phyloP scores from a whole-genome alignment of 192 early-diverging fungal genomes.

The Coemansia pectinata region DNA sequence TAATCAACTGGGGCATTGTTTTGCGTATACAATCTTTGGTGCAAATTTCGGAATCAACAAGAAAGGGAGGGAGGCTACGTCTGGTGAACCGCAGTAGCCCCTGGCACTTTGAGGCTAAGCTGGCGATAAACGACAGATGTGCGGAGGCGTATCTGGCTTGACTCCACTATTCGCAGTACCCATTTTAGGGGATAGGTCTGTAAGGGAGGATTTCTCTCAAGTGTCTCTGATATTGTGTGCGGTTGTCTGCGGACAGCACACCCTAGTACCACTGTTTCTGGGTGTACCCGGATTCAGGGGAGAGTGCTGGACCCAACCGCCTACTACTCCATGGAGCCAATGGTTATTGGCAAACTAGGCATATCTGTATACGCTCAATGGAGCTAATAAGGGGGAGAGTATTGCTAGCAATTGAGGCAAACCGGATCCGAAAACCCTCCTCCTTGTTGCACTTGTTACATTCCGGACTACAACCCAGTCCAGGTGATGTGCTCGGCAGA shows the following conservation, averaged over 20 bases:
- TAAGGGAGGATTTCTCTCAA: neutral
- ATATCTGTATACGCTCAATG: neutral
- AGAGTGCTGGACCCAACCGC: neutral
- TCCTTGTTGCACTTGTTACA: neutral
- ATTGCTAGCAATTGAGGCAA: neutral
- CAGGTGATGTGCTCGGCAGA: neutral
- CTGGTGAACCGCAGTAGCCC: neutral
- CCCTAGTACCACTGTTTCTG: neutral
- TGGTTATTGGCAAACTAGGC: neutral
- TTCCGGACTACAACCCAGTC: neutral
- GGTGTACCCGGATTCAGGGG: neutral
- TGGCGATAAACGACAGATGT: neutral
- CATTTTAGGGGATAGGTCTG: neutral
- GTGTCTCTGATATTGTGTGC: neutral
- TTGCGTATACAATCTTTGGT: neutral
- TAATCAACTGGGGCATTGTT: neutral
- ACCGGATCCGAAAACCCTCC: neutral
- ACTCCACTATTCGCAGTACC: neutral
- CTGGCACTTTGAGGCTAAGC: neutral
- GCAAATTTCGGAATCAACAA: neutral
- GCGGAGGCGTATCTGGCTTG: neutral
- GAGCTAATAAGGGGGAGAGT: neutral
- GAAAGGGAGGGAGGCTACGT: neutral
- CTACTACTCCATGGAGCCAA: neutral
- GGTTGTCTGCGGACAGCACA: neutral